phyloP scores from a whole-genome alignment of 495 filamentous ascomycete species.

The Parachaetomium inaequale region DNA sequence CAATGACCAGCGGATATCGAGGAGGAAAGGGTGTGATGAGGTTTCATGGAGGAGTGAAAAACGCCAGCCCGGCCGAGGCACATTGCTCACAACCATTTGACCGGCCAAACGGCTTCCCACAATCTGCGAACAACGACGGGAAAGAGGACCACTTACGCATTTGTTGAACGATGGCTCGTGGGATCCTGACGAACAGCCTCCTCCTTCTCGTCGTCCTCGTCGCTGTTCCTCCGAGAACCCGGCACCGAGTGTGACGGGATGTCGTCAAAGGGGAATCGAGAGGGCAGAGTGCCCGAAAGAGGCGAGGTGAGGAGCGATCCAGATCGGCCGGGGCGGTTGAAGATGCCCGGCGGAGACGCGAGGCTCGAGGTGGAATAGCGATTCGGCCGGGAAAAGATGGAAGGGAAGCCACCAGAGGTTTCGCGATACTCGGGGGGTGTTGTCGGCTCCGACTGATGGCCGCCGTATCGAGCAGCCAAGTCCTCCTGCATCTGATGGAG shows the following conservation, averaged over 20 bases:
- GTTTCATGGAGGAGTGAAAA: neutral
- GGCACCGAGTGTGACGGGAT: slow-evolving; percentile 80
- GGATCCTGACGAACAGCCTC: slow-evolving; percentile 60
- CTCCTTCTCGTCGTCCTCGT: slow-evolving; percentile 71
- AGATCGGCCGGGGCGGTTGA: slow-evolving; percentile 68
- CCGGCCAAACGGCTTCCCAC: neutral
- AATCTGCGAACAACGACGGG: neutral
- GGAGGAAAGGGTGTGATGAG: neutral
- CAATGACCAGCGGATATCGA: neutral
- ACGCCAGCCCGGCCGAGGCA: neutral
- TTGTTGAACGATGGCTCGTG: slow-evolving; percentile 62
- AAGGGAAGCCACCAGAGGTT: slow-evolving; percentile 57
- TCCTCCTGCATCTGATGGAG: slow-evolving; percentile 78
- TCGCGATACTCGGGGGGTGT: slow-evolving; percentile 95
- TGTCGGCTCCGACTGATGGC: slow-evolving; percentile 86
- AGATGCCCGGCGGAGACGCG: slow-evolving; percentile 71
- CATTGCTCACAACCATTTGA: neutral
- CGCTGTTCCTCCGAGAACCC: slow-evolving; percentile 76
- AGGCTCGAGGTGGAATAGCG: slow-evolving; percentile 81
- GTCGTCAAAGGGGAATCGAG: slow-evolving; percentile 52
- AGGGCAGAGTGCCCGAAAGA: slow-evolving; percentile 50
- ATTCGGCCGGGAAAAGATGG: slow-evolving; percentile 69
- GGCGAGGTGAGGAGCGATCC: slow-evolving; percentile 65
- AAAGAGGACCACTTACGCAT: slow-evolving; percentile 53
- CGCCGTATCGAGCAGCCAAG: slow-evolving; percentile 51